phyloP scores from a whole-genome alignment of 345 rosid species.

The Boechera stricta region DNA sequence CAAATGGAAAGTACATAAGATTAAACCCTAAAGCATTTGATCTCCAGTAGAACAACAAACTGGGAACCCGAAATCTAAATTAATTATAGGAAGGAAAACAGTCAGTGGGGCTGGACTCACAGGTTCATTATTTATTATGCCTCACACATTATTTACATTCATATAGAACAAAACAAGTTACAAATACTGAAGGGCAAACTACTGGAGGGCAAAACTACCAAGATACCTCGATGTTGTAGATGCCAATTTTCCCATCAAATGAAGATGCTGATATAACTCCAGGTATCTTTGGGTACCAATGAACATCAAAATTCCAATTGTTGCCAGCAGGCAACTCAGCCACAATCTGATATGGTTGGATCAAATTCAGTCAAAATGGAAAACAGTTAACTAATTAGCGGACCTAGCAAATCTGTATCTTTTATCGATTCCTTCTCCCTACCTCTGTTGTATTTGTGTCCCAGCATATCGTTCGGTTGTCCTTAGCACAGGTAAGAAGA shows the following conservation, averaged over 20 bases:
- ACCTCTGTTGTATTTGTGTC: constrained; percentile 92
- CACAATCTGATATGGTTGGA: constrained; percentile 62
- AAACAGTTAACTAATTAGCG: constrained; percentile 6
- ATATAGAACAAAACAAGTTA: not conserved
- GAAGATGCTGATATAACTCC: constrained; percentile 98
- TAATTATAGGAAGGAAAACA: constrained; percentile 3
- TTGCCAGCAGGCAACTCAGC: constrained; percentile 92
- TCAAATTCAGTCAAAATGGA: constrained; percentile 31
- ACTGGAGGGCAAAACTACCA: constrained; percentile 20
- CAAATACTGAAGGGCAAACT: constrained; percentile 4
- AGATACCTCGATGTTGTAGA: constrained; percentile 93
- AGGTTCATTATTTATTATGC: not conserved
- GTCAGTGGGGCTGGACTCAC: constrained; percentile 23
- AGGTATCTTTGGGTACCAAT: constrained; percentile 95
- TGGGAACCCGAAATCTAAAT: constrained; percentile 10
- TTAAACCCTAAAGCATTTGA: constrained; percentile 28
- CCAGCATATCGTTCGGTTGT: constrained; percentile 99
- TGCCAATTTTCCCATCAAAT: constrained; percentile 93
- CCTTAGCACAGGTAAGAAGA: constrained; percentile 96
- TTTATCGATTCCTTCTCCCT: constrained; percentile 30
- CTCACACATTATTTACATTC: constrained; percentile 15
- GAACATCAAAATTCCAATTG: constrained; percentile 99
- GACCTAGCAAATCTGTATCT: constrained; percentile 24
- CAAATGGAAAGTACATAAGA: constrained; percentile 10
- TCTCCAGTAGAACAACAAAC: constrained; percentile 12